phyloP scores from a whole-genome alignment of 2,329 filamentous ascomycete genomes.

The Aspergillus fumigatus region DNA sequence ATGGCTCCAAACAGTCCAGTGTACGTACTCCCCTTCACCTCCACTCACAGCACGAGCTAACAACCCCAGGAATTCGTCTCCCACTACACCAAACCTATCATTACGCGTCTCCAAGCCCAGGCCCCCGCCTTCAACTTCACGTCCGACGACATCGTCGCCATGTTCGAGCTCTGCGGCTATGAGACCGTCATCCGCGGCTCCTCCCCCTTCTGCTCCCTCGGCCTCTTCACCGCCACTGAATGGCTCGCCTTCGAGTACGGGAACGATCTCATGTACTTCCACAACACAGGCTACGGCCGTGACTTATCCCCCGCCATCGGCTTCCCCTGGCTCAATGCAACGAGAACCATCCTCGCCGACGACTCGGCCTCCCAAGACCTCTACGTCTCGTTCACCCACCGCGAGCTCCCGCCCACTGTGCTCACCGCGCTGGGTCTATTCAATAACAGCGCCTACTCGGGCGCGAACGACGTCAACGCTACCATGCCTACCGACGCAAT shows the following conservation, averaged over 20 bases:
- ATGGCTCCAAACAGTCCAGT: conserved; percentile 52
- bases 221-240: conserved; percentile 57
- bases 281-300: conserved; percentile 63
- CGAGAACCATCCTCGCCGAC: conserved; percentile 48
- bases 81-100: conserved; percentile 56
- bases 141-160: conserved; percentile 57
- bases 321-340: conserved; percentile 63
- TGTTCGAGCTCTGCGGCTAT: conserved; percentile 64
- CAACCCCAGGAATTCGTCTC: conserved; percentile 10
- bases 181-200: conserved; percentile 60
- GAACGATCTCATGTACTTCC: conserved; percentile 60
- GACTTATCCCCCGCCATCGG: conserved; percentile 55
- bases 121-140: conserved; percentile 61
- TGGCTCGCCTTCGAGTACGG: conserved; percentile 65
- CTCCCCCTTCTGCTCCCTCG: conserved; percentile 58
- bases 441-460: conserved; percentile 59
- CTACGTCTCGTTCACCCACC: conserved; percentile 65
- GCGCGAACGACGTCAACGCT: conserved; percentile 52
- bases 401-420: conserved; percentile 63
- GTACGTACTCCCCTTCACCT: conserved; percentile 43
- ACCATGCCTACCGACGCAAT: conserved; percentile 62
- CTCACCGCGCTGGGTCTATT: conserved; percentile 64
- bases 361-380: conserved; percentile 50
- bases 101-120: conserved; percentile 51
- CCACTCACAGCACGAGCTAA: not conserved